Base-by-base conservation (phyloP, 768 basidiomycete species). In the Tulasnella calospora region DNA sequence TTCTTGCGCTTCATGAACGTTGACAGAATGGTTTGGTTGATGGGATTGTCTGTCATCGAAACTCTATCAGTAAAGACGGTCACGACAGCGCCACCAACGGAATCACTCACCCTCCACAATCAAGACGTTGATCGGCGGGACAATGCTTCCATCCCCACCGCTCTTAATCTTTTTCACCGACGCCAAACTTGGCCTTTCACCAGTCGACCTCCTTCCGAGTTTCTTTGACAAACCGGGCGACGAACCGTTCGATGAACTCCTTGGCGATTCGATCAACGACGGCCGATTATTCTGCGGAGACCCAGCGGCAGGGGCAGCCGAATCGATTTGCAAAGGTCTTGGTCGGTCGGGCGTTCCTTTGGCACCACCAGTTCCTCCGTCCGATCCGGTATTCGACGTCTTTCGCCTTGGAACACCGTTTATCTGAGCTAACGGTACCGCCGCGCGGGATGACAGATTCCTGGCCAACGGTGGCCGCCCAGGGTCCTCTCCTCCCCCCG, bases 11-110 rank as follows among this genome's bases (percentile, higher is more conserved):
- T 92, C 94, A 99, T 94, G 83, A 98, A 98, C 46, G 94, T 96
- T n/a, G 94, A 94, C 75, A 99, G 86, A 83, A 99, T 98, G 36
- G 94, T 97, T 83, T 96, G 97, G 83, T 99, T 99, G 86, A 99
- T 99, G 8, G 95, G 94, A 83, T 99, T 99, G 85, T 99, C 98
- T 99, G 33, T 7, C 4, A 70, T 70, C 30, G 38, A 70, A 6
- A 33, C 2, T 23, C 79, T 74, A 40, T 80, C 73, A 70, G 70
- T 8, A 2, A 19, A 15, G 13, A 44, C 13, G 41, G 7, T 38
- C 23, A 35, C 19, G 79, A 30, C 12, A 44, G 41, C 41, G 12
- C 41, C 44, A 44, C 44, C 15, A 19, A 15, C 44, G 44, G 44
- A 15, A 70, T 12, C 13, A 86, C 92, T 80, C 80, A 95, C 97